Base-by-base conservation (phyloP, 495 filamentous ascomycete species). In the Evansstolkia leycettana region DNA sequence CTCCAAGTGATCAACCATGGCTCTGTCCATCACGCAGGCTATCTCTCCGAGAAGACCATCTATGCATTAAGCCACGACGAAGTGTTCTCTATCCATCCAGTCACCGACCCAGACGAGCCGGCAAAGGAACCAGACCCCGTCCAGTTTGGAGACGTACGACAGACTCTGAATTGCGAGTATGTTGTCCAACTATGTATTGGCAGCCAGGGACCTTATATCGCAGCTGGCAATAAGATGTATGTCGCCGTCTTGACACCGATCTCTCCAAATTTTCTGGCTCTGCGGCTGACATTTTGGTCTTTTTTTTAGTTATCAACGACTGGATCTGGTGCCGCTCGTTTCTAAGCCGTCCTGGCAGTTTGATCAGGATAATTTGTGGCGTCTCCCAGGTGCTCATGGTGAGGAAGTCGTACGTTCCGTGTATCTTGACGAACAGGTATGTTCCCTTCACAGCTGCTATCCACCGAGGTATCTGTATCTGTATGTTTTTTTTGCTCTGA, bases 1-100 rank as follows among this genome's bases (percentile, higher is more conserved):
- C 60, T 81, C 24, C 82, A 87, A 50, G 80, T 90, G 9, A 78
- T 93, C 56, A 95, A 98, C 60, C 84, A 90, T 54, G 76, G 67
- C 42, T 89, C 86, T 2, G 75, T 98, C 24, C 84, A 93, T 54
- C 83, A 79, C 41, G 78, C 85, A 13, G 84, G 79, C 11, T 95
- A 94, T 53, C 60, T 94, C 4, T 70, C 64, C 37, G 60, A 73
- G 17, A 69, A 64, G 6, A 72, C 78, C 36, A 71, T 89, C 42
- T 89, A 71, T 48, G 82, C 78, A 11, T 55, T 88, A 2, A 86
- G 80, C 39, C 80, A 87, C 49, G 84, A 92, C 52, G 82, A 92
- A 52, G 70, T 67, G 32, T 74, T 94, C 28, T 80, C 82, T 5
- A 67, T 93, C 34, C 85, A 92, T 54, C 70, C 76, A 19, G 67